Conservation (phyloP, 2,329 filamentous ascomycete species). For the Penicillium corylophilum region DNA sequence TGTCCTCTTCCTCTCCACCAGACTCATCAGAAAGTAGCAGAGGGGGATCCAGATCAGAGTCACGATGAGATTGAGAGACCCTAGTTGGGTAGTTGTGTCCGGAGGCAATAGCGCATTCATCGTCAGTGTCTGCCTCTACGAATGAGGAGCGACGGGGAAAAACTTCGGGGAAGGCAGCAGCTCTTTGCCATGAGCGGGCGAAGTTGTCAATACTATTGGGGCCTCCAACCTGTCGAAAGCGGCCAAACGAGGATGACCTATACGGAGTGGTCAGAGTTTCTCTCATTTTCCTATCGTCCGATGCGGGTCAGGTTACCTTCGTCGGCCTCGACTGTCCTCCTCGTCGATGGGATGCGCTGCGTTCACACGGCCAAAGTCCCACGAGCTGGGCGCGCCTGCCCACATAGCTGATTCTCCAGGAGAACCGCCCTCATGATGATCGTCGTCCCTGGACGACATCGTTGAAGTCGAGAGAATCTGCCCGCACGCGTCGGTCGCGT, state of each 20-base stretch:
- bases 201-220: constrained; percentile 95
- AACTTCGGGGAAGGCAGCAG: constrained; percentile 83
- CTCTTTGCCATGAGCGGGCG: constrained; percentile 86
- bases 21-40: constrained; percentile 32
- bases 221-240: constrained; percentile 69
- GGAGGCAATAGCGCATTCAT: constrained; percentile 40
- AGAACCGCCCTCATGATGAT: constrained; percentile 5
- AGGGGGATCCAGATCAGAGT: constrained; percentile 28
- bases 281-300: not conserved
- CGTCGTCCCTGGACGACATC: constrained; percentile 1
- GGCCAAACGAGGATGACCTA: constrained; percentile 44
- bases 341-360: constrained; percentile 14
- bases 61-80: constrained; percentile 23
- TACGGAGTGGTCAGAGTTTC: constrained; percentile 7
- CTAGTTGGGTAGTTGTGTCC: constrained; percentile 21
- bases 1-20: constrained; percentile 8
- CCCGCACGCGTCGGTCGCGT: not conserved
- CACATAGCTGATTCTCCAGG: constrained; percentile 7
- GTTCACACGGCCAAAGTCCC: constrained; percentile 13
- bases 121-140: constrained; percentile 56
- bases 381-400: constrained; percentile 12
- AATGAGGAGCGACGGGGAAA: constrained; percentile 77
- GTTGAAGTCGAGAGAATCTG: no score
- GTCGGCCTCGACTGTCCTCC: constrained; percentile 14
- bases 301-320: constrained; percentile 9